phyloP scores from a whole-genome alignment of 768 basidiomycete species.

The Ramaria sp. region DNA sequence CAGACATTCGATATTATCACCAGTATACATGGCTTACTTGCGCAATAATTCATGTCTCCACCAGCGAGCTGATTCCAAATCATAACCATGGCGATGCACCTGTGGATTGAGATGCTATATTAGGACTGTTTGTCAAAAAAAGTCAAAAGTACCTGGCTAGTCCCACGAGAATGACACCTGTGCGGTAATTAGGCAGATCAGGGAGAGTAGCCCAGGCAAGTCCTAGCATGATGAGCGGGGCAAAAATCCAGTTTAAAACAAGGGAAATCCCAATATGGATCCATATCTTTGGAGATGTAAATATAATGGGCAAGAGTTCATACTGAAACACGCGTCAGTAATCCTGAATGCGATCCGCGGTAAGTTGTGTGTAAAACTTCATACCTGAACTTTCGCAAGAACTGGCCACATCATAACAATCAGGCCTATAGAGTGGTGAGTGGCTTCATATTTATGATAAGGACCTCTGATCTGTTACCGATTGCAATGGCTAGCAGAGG shows the following conservation, averaged over 20 bases:
- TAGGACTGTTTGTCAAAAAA: not conserved
- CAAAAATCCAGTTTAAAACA: slow-evolving; percentile 70
- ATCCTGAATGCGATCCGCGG: slow-evolving; percentile 27
- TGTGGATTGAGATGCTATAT: not conserved
- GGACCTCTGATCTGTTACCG: slow-evolving; percentile 24
- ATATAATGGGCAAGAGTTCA: slow-evolving; percentile 50
- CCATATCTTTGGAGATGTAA: slow-evolving; percentile 46
- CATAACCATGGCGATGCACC: slow-evolving; percentile 53
- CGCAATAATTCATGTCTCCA: slow-evolving; percentile 65
- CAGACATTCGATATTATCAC: not conserved
- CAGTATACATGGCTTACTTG: slow-evolving; percentile 20
- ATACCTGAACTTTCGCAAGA: slow-evolving; percentile 22
- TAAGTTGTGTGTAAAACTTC: not conserved
- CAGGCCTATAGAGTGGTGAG: slow-evolving; percentile 22
- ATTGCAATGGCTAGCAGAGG: slow-evolving; percentile 54
- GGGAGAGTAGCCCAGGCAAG: slow-evolving; percentile 80
- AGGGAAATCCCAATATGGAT: slow-evolving; percentile 58
- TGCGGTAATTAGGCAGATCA: slow-evolving; percentile 62
- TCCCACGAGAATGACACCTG: slow-evolving; percentile 78
- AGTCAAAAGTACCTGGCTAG: slow-evolving; percentile 48
- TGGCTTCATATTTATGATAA: not conserved
- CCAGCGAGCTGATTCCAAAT: slow-evolving; percentile 72
- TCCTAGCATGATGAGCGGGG: slow-evolving; percentile 76
- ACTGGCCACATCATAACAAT: slow-evolving; percentile 88
- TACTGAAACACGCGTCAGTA: slow-evolving; percentile 29